A percentile compares a stretch with the other conserved stretches of the same genome.
phyloP scores from a whole-genome alignment of 331 rosid species.

The Telfairia occidentalis region DNA sequence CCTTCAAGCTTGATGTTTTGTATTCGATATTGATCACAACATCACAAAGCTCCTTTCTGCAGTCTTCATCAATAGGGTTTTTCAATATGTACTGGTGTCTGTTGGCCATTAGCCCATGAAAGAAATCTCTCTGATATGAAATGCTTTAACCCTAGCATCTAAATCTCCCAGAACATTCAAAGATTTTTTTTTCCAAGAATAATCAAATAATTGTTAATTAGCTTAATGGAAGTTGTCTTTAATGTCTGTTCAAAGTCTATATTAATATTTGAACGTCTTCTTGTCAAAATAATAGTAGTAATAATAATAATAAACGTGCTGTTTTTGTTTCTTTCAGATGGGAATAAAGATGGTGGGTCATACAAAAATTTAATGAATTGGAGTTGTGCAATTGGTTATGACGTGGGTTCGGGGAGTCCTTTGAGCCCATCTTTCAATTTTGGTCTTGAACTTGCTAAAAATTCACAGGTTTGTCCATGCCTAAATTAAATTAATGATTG shows the following conservation, averaged over 20 bases:
- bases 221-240: not conserved
- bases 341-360: conserved; percentile 30
- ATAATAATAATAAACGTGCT: conserved; percentile 1
- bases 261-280: not conserved
- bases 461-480: conserved; percentile 47
- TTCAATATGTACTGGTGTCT: too few relatives aligned
- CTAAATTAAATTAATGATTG: conserved; percentile 12
- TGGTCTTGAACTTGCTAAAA: conserved; percentile 70
- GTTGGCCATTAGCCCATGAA: too few relatives aligned
- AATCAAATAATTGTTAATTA: not conserved
- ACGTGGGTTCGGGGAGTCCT: conserved; percentile 84
- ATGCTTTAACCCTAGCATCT: not conserved
- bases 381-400: conserved; percentile 89
- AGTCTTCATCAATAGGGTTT: too few relatives aligned
- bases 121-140: too few relatives aligned
- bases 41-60: too few relatives aligned
- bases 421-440: conserved; percentile 90
- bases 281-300: too few relatives aligned
- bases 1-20: too few relatives aligned
- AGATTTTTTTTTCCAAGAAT: not conserved
- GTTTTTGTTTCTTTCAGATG: conserved; percentile 33
- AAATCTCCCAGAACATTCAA: not conserved
- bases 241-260: not conserved
- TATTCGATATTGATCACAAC: too few relatives aligned
- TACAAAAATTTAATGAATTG: conserved; percentile 62